phyloP scores from a whole-genome alignment of 768 basidiomycete species.

The Crassisporium funariophilum region DNA sequence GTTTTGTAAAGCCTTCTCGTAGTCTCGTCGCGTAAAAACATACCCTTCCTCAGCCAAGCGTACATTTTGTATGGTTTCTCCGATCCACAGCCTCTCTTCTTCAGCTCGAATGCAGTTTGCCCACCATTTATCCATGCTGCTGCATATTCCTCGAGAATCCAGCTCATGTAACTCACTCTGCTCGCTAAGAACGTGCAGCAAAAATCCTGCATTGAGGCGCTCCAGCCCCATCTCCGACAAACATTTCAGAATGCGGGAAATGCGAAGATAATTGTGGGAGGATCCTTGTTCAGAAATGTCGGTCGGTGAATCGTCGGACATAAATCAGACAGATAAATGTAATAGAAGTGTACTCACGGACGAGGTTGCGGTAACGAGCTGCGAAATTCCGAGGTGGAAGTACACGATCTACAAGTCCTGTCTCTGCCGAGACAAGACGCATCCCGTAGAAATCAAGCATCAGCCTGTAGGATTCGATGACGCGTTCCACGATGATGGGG shows the following conservation, averaged over 20 bases:
- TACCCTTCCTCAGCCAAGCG: constrained; percentile 41
- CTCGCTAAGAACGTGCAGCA: constrained; percentile 69
- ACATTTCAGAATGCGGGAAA: constrained; percentile 77
- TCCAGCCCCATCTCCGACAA: constrained; percentile 72
- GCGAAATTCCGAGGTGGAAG: constrained; percentile 49
- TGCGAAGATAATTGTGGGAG: constrained; percentile 75
- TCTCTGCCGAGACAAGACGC: constrained; percentile 56
- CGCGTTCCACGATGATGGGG: constrained; percentile 46
- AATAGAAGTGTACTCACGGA: constrained; percentile 48
- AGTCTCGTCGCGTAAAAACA: constrained; percentile 60
- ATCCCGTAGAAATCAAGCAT: constrained; percentile 87
- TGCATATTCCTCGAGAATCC: constrained; percentile 44
- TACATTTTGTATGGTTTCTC: constrained; percentile 49
- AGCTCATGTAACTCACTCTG: constrained; percentile 63
- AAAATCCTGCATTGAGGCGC: constrained; percentile 61
- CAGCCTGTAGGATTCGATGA: constrained; percentile 63
- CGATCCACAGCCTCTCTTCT: constrained; percentile 59
- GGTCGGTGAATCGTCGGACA: constrained; percentile 21
- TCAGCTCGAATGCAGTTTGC: constrained; percentile 68
- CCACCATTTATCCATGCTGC: constrained; percentile 82
- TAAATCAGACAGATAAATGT: background rate
- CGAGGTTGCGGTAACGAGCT: constrained; percentile 64
- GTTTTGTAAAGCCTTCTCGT: constrained; percentile 49
- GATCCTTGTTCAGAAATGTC: constrained; percentile 42
- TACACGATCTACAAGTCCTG: constrained; percentile 60